These are phyloP conservation scores for Phyllosticta ampelicida DNA, from an alignment of 2,329 filamentous ascomycete species.

Conservation along the genomic window DNA sequence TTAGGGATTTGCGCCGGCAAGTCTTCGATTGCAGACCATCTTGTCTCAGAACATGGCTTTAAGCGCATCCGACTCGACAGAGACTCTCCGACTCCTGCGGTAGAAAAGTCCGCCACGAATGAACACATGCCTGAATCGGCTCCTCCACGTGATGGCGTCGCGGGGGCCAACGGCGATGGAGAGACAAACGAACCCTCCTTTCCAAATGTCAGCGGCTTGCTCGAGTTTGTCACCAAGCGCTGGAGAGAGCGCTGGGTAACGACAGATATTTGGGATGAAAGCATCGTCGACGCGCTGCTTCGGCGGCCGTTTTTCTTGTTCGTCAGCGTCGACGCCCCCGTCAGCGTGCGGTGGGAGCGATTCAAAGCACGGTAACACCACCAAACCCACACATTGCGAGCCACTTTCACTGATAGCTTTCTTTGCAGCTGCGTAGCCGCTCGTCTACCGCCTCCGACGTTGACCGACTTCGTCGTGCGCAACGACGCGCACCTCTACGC, in stretches of 20 bases:
- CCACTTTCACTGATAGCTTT: background rate
- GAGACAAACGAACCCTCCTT: conserved; percentile 27
- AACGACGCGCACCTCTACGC: conserved; percentile 69
- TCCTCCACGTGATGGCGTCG: background rate
- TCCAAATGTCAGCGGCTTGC: conserved; percentile 50
- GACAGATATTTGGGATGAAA: conserved; percentile 66
- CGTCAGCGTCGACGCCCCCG: conserved; percentile 80
- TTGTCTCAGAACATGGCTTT: conserved; percentile 77
- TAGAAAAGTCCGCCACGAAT: conserved; percentile 34
- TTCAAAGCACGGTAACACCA: conserved; percentile 46
- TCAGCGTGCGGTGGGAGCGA: conserved; percentile 72
- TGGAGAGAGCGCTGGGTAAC: conserved; percentile 83
- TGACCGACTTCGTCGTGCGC: conserved; percentile 50
- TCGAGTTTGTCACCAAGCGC: conserved; percentile 74
- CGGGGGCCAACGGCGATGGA: background rate
- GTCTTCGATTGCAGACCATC: conserved; percentile 76
- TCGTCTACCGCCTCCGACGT: conserved; percentile 39
- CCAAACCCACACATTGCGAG: background rate
- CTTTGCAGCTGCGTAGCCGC: conserved; percentile 37
- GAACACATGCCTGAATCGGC: conserved; percentile 21
- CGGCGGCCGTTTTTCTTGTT: conserved; percentile 87
- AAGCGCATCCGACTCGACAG: conserved; percentile 53
- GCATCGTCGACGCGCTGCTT: conserved; percentile 61
- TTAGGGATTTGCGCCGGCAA: conserved; percentile 89
- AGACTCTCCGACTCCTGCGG: conserved; percentile 25